Base-by-base conservation (phyloP, 1,284 basidiomycete species). In the Calocybe gambosa region DNA sequence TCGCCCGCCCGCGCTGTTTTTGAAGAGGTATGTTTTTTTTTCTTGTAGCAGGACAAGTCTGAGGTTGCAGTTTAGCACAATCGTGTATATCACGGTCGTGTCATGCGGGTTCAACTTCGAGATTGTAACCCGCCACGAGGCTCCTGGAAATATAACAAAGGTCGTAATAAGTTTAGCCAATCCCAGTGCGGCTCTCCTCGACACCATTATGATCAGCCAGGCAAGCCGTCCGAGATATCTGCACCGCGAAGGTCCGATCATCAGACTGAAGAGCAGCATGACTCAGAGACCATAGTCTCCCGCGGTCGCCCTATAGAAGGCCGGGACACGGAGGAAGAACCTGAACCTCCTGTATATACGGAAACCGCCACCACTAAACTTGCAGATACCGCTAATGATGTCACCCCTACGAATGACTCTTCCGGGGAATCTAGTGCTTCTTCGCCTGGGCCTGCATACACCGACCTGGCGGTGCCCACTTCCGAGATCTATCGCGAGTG, bases 41-140 rank as follows among this genome's bases (percentile, higher is more conserved):
- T 19, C n/a, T 25, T 25, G 39, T 25, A 35, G 12, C 36, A 56
- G 10, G 15, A n/a, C 15, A 3, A 3, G 47, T 43, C 38, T 52
- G 28, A 48, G 43, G 26, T 31, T 25, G 41, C n/a, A 38, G 28
- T 21, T 12, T 40, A 88, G 85, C 80, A 89, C 54, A 83, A 86
- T 57, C 77, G 75, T 34, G 61, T 79, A 10, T 70, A 84, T 46
- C 74, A 80, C 45, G 83, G 83, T 16, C 78, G 82, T 36, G 69
- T 78, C 5, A 80, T 88, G 58, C 78, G 85, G 16, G 85, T 89
- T 37, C 84, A 87, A 52, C 62, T 81, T 35, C 68, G 79, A 39
- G 78, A 80, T 50, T 74, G 70, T 55, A 77, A 79, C 50, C 76
- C 75, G n/a, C 60, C 66, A 25, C 67, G 74, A 23, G 65, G 64